Evolutionary conservation across 257 asterid species (phyloP), one percentile per base, ranked within the genome.

Genomic region (Orobanche coerulescens): DNA sequence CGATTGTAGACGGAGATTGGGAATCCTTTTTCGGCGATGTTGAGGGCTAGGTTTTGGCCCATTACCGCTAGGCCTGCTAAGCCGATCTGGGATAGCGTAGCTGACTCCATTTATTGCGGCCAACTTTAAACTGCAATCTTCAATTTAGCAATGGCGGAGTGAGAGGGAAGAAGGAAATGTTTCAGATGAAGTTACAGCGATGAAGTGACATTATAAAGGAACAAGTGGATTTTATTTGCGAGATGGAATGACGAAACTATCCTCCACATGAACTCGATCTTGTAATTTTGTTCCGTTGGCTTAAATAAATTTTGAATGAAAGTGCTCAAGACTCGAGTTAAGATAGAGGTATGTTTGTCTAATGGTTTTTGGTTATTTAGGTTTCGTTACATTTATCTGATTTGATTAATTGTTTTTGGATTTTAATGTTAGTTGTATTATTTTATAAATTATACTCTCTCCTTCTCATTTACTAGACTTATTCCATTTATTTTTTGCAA

Each of bases 11-110:
- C 95, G 49, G 95, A 85, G 72, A 88, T 85, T 0, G 95, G 95
- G 71, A 90, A 90, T 1, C 95, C 95, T 61, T 90, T 87, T 56
- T 90, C 95, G 37, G 95, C 97, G 48, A 90, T 81, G 86, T 90
- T 90, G 6, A 90, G 74, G 25, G 97, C 97, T 1, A 90, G 60
- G 72, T 90, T 90, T 43, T 90, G 97, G 19, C 97, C 96, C 96
- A 90, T 87, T 0, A 90, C 97, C 4, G 96, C 96, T 0, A 88
- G 75, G 0, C 96, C 96, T 0, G 95, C 96, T 0, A 88, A 68
- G 13, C 96, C 96, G 58, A 88, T 85, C 24, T 90, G 81, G 2
- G 96, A 88, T 12, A 83, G 68, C 31, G 87, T 61, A 9, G 76
- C 75, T 16, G 83, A 68, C 23, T 53, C 82, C 79, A 75, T 47